phyloP scores from a whole-genome alignment of 768 basidiomycete genomes.

The Mycena rebaudengoi region DNA sequence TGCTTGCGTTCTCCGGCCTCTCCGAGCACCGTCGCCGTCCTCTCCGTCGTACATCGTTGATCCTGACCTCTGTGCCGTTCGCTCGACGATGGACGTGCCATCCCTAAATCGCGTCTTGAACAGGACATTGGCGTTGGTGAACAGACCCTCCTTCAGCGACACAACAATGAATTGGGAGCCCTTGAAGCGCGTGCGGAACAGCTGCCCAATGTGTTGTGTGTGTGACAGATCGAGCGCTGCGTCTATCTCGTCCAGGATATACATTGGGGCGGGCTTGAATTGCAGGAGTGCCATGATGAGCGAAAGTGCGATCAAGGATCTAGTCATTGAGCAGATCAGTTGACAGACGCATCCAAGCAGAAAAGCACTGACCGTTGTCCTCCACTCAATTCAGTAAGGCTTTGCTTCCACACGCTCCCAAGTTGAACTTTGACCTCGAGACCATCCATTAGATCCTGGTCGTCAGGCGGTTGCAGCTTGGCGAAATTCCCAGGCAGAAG shows the following conservation, averaged over 20 bases:
- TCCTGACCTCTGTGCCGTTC: conserved; percentile 72
- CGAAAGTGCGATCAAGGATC: conserved; percentile 96
- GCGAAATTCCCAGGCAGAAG: conserved; percentile 96
- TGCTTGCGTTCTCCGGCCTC: too few relatives aligned
- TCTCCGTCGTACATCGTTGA: conserved; percentile 55
- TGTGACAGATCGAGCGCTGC: conserved; percentile 96
- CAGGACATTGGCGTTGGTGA: conserved; percentile 96
- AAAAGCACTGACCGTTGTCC: conserved; percentile 83
- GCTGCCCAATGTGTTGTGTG: conserved; percentile 96
- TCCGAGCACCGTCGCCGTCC: too few relatives aligned
- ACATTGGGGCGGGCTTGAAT: conserved; percentile 99
- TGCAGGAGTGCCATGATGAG: conserved; percentile 99
- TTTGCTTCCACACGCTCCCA: conserved; percentile 97
- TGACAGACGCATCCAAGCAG: neutral
- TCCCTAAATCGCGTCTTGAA: conserved; percentile 95
- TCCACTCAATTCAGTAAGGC: conserved; percentile 95
- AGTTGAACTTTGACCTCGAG: conserved; percentile 97
- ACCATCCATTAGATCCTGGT: conserved; percentile 92
- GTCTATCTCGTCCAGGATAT: conserved; percentile 99
- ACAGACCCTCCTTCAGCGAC: conserved; percentile 94
- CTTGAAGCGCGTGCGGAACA: conserved; percentile 98
- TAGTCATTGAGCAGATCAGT: conserved; percentile 40
- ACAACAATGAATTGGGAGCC: conserved; percentile 99
- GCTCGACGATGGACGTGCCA: conserved; percentile 90
- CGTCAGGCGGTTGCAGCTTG: conserved; percentile 93